Conservation (phyloP, 768 basidiomycete genomes). For the Coprinopsis marcescibilis region DNA sequence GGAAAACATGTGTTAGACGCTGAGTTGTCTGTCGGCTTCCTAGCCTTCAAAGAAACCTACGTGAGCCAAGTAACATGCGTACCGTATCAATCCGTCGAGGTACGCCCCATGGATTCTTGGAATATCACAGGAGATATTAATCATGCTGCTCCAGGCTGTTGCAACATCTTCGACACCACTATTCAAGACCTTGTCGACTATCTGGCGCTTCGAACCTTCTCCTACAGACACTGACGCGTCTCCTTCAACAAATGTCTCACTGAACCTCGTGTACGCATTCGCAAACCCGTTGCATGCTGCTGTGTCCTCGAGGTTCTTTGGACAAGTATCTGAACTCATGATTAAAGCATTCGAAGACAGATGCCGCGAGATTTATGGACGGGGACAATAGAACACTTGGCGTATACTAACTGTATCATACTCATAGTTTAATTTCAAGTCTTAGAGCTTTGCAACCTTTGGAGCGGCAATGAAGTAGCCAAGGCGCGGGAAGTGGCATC, state of each 20-base stretch:
- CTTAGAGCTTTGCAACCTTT: constrained; percentile 6
- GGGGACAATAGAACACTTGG: background rate
- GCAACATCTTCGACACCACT: constrained; percentile 67
- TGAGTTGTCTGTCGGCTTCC: constrained; percentile 85
- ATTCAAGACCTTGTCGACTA: constrained; percentile 65
- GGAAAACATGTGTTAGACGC: constrained; percentile 59
- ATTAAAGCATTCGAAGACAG: constrained; percentile 88
- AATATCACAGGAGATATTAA: constrained; percentile 3
- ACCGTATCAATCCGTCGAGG: constrained; percentile 77
- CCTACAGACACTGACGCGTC: constrained; percentile 19
- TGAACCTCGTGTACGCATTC: constrained; percentile 84
- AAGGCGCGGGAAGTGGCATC: constrained; percentile 51
- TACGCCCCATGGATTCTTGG: constrained; percentile 29
- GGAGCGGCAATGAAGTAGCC: constrained; percentile 24
- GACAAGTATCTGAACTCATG: constrained; percentile 83
- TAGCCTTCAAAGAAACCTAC: constrained; percentile 84
- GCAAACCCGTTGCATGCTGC: constrained; percentile 80
- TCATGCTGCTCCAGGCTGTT: constrained; percentile 44
- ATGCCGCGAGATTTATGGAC: constrained; percentile 68
- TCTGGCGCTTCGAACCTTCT: constrained; percentile 69
- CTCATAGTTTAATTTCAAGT: background rate
- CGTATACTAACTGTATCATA: too few species aligned
- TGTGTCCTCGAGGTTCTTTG: constrained; percentile 81
- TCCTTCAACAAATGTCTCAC: constrained; percentile 68
- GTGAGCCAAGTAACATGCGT: constrained; percentile 76